phyloP scores from a whole-genome alignment of 2,329 filamentous ascomycete species.

The Cladosporium sp. region DNA sequence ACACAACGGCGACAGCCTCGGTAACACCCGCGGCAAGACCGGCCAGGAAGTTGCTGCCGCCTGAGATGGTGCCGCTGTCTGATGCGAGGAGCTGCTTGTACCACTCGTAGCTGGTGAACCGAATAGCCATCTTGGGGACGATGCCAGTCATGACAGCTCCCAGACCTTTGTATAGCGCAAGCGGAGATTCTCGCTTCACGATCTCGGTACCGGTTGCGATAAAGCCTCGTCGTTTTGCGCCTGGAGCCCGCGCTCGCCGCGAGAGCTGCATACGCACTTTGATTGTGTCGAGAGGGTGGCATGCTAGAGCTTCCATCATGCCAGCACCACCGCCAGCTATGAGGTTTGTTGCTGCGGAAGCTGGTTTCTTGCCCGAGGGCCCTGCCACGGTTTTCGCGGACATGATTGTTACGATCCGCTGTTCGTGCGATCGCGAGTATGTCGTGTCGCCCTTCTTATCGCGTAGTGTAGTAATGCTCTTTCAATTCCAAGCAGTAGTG shows the following conservation, averaged over 20 bases:
- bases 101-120: slow-evolving; percentile 93
- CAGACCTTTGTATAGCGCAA: slow-evolving; percentile 96
- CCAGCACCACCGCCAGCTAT: slow-evolving; percentile 94
- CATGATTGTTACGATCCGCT: slow-evolving; percentile 41
- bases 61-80: slow-evolving; percentile 63
- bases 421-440: background rate
- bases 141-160: slow-evolving; percentile 95
- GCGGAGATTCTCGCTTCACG: slow-evolving; percentile 79
- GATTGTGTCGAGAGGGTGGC: slow-evolving; percentile 94
- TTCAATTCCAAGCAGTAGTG: background rate
- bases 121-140: slow-evolving; percentile 98
- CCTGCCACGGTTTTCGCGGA: slow-evolving; percentile 56
- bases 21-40: slow-evolving; percentile 91
- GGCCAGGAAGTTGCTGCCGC: slow-evolving; percentile 70
- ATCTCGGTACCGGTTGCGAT: slow-evolving; percentile 81
- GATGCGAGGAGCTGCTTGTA: slow-evolving; percentile 79
- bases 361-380: slow-evolving; percentile 64
- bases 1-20: slow-evolving; percentile 93
- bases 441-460: background rate
- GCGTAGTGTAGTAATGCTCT: background rate
- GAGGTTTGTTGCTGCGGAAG: slow-evolving; percentile 83
- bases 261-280: slow-evolving; percentile 99
- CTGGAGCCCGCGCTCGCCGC: slow-evolving; percentile 73
- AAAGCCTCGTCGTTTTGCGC: slow-evolving; percentile 81
- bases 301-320: slow-evolving; percentile 98